Conservation (phyloP, 2,329 filamentous ascomycete genomes). For the Alternaria gansuensis region DNA sequence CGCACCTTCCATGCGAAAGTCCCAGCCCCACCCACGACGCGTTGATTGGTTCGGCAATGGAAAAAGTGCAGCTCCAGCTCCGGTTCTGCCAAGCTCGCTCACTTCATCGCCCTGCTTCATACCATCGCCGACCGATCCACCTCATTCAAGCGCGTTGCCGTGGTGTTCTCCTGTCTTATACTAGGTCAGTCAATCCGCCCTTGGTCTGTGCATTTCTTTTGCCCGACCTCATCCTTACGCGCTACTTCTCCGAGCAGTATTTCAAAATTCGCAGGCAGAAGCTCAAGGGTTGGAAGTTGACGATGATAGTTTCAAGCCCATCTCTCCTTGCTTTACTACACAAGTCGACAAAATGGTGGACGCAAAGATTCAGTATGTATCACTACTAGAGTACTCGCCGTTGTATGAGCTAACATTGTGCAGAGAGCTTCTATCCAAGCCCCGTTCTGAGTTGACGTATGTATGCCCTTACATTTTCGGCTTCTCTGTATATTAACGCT, state of each 20-base stretch:
- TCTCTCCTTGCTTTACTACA: conserved; percentile 3
- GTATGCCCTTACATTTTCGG: conserved; percentile 48
- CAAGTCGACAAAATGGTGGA: conserved; percentile 45
- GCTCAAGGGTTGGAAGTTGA: conserved; percentile 31
- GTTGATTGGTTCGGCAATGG: conserved; percentile 39
- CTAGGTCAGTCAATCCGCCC: conserved; percentile 29
- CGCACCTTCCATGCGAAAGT: conserved; percentile 26
- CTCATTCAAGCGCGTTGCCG: conserved; percentile 43
- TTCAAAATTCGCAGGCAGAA: conserved; percentile 34
- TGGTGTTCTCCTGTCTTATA: conserved; percentile 35
- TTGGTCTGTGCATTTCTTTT: conserved; percentile 35
- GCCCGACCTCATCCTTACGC: conserved; percentile 24
- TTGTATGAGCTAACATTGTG: conserved; percentile 34
- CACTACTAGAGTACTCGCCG: neutral
- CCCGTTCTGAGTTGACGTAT: conserved; percentile 89
- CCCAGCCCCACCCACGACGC: conserved; percentile 23
- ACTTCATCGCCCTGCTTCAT: conserved; percentile 39
- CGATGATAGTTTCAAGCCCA: conserved; percentile 17
- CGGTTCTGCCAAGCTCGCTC: conserved; percentile 28
- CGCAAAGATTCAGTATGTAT: conserved; percentile 56
- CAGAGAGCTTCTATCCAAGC: conserved; percentile 89
- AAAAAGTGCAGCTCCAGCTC: conserved; percentile 27
- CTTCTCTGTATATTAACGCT: conserved; percentile 29
- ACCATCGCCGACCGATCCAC: conserved; percentile 36
- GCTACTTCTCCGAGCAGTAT: conserved; percentile 18